Evolutionary conservation across 768 basidiomycete species (phyloP), one percentile per base, ranked within the genome.

Genomic region (Lactarius vividus): DNA sequence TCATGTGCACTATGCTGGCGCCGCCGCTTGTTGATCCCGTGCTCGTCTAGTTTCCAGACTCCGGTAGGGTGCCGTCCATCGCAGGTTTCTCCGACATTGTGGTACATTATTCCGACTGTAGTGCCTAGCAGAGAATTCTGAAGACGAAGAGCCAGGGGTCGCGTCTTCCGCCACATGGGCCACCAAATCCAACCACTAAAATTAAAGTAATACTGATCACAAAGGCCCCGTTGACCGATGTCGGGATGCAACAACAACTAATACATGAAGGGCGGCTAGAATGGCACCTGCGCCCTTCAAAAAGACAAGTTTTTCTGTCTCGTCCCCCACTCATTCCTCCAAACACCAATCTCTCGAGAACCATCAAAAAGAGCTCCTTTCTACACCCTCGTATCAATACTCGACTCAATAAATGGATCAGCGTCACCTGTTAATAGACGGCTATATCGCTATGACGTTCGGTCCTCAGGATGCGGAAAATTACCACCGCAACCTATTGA

Each of bases 371-470:
- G 29, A 18, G 10, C 16, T 11, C 18, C 10, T 7, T n/a, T 5
- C 54, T 23, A 26, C 37, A 20, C 20, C 56, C 20, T 29, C 26
- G 6, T 35, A 46, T 39, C 35, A 9, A 57, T 29, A 11, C n/a
- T 40, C 10, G 9, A 42, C 29, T 26, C 29, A 6, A 54, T 35
- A 63, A 18, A 67, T 63, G 62, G 3, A 9, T 10, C 0, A 4
- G 37, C 52, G 37, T n/a, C 23, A 31, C 11, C 65, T 63, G 20
- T 55, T 44, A 28, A 23, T 67, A 29, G 66, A 67, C 23, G 62
- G 66, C n/a, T 63, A 67, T 18, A 11, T 62, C 23, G 20, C 66
- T 16, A 4, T 10, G 1, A 63, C 31, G 53, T 59, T 67, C 39
- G 62, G 28, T 4, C 49, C 62, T 49, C 26, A 0, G 15, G 42